Evolutionary conservation across 148 eudicot species (phyloP), one percentile per base, ranked within the genome.

Genomic region (Talinum fruticosum): DNA sequence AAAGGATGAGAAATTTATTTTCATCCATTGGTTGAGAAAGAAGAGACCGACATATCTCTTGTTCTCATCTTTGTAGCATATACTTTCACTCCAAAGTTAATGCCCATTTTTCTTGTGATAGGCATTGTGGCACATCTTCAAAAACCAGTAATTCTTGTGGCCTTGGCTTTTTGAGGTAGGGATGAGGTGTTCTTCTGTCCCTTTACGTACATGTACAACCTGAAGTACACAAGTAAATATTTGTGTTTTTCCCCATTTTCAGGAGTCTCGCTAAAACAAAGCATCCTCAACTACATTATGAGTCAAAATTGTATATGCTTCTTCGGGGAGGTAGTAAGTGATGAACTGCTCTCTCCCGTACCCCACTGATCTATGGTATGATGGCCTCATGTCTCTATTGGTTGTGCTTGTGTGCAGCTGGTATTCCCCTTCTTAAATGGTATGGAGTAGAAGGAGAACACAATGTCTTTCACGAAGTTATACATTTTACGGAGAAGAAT

Each of bases 301-400:
- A 92, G 77, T 90, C 97, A 29, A 92, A 92, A 79, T 67, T 92
- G 82, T 92, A 92, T 86, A 85, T 86, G 87, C 89, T 90, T 87
- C 97, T 92, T 82, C 97, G 90, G 74, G 97, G 97, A 79, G 97
- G 97, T 84, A 89, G 97, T 92, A 84, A 87, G 94, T 83, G 69
- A 33, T 13, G 68, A 4, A 29, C 33, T 2, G 16, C 59, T 8
- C 26, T 14, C 28, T 28, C 3, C 45, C 34, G 34, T 10, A 8
- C 26, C 15, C 32, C 53, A 38, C 10, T 37, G 33, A 68, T 59
- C 44, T 23, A 49, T 8, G 18, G 36, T 67, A n/a, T 62, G 49
- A 67, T 21, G 24, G 16, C 21, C 1, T 65, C 5, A 66, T 59
- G 35, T 69, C 35, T 59, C 64, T 35, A 10, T 44, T 65, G 44